Conservation (phyloP, 2,329 filamentous ascomycete species). For the Phialemoniopsis sp. region DNA sequence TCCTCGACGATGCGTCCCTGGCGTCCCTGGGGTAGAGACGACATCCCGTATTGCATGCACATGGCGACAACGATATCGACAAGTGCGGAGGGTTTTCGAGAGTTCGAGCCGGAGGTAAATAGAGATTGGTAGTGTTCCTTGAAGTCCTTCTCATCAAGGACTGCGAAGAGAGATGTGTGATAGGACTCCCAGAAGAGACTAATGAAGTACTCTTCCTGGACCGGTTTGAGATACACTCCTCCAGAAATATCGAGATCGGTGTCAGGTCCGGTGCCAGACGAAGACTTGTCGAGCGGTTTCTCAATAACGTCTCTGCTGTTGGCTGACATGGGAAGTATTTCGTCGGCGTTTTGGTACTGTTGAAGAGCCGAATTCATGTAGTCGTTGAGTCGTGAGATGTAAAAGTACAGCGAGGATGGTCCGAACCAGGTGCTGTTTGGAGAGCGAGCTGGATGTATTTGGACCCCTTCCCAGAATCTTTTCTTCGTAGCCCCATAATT, state of each 20-base stretch:
- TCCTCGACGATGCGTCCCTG: neutral
- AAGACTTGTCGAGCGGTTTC: too few species aligned
- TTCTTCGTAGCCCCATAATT: neutral
- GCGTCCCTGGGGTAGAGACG: neutral
- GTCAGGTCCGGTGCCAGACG: too few species aligned
- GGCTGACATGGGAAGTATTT: too few species aligned
- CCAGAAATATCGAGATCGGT: too few species aligned
- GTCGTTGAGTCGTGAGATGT: slow-evolving; percentile 32
- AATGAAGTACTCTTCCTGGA: slow-evolving; percentile 36
- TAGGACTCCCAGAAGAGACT: slow-evolving; percentile 34
- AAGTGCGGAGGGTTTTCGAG: slow-evolving; percentile 33
- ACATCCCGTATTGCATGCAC: slow-evolving; percentile 35
- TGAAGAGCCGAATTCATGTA: slow-evolving; percentile 18
- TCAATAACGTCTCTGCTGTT: too few species aligned
- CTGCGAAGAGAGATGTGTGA: slow-evolving; percentile 12
- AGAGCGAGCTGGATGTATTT: slow-evolving; percentile 26
- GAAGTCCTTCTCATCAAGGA: slow-evolving; percentile 29
- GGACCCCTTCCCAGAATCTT: slow-evolving; percentile 23
- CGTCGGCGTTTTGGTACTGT: too few species aligned
- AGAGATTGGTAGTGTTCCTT: slow-evolving; percentile 30
- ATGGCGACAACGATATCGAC: slow-evolving; percentile 41
- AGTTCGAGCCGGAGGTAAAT: slow-evolving; percentile 9
- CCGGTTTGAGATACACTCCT: slow-evolving; percentile 9
- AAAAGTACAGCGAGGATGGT: slow-evolving; percentile 38
- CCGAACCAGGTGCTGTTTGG: slow-evolving; percentile 35